Base-by-base conservation (phyloP, 2,329 filamentous ascomycete species). In the Chaetomium strumarium region DNA sequence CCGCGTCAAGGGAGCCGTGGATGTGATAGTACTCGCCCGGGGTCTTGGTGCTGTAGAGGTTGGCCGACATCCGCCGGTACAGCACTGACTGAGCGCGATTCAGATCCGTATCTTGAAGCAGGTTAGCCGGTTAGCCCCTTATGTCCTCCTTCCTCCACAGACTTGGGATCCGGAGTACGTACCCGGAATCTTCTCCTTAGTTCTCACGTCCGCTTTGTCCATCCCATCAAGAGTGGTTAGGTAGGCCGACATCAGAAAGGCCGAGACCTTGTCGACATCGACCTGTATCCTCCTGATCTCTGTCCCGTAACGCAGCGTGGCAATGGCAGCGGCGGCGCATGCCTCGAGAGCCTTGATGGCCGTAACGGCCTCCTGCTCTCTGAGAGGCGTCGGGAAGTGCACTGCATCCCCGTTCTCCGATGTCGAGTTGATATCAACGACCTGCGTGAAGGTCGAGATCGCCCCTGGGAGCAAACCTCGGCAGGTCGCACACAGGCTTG, bases 1-100 rank as follows among this genome's bases (percentile, higher is more conserved):
- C 83, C 3, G 86, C 85, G 59, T 89, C 85, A 0, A 90, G 69
- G 0, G 85, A 89, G 41, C 86, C 85, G 64, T 89, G 86, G 24
- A 89, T 85, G 62, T 90, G 86, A 63, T 86, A 90, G 62, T 81
- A 89, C 63, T 84, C 75, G n/a, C 78, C 80, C 1, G 74, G 69
- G n/a, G 74, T 76, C 64, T 80, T 83, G 9, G 85, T 88, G 61
- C 78, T 75, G 68, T 88, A 89, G 1, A 89, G 69, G 55, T 88
- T 88, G 13, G 85, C 85, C 11, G 85, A 86, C 67, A 89, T 75
- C 55, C 86, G 81, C 10, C 86, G 79, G 63, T 90, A 90, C 7
- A 80, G 72, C 56, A 83, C 80, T 2, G 85, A 87, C 64, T 90
- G 86, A 1, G 86, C 86, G 55, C 78, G 72, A 5, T 87, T 70